phyloP scores from a whole-genome alignment of 2,329 filamentous ascomycete genomes.

The Colletotrichum incanum region DNA sequence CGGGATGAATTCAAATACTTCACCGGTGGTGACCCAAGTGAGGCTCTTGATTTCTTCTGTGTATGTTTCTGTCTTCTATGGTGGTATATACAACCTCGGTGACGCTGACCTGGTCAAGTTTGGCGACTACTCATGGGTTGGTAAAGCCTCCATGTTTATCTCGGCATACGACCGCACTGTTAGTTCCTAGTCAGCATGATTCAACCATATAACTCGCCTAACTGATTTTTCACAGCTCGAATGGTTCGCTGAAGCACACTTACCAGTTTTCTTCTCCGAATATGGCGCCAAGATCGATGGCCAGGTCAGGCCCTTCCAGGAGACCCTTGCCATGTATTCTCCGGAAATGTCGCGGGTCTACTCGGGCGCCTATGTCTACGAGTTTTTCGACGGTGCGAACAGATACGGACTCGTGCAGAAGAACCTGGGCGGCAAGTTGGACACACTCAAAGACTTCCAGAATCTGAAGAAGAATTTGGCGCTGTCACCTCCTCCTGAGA shows the following conservation, averaged over 20 bases:
- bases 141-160: background rate
- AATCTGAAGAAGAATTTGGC: background rate
- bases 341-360: slow-evolving; percentile 73
- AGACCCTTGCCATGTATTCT: slow-evolving; percentile 76
- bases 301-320: slow-evolving; percentile 65
- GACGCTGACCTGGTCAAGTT: background rate
- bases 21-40: slow-evolving; percentile 38
- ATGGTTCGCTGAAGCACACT: background rate
- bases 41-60: slow-evolving; percentile 45
- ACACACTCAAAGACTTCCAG: background rate
- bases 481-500: background rate
- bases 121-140: background rate
- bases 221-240: background rate
- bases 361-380: slow-evolving; percentile 79
- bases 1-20: slow-evolving; percentile 44
- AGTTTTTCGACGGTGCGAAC: slow-evolving; percentile 75
- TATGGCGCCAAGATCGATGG: background rate
- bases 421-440: background rate
- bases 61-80: slow-evolving; percentile 19
- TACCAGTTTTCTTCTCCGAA: background rate
- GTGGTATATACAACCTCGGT: background rate
- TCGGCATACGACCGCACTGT: background rate
- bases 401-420: slow-evolving; percentile 56
- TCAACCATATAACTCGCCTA: background rate
- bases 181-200: background rate